Evolutionary conservation across 2,329 filamentous ascomycete species (phyloP).

Genomic region (Zasmidium citrigriseum): DNA sequence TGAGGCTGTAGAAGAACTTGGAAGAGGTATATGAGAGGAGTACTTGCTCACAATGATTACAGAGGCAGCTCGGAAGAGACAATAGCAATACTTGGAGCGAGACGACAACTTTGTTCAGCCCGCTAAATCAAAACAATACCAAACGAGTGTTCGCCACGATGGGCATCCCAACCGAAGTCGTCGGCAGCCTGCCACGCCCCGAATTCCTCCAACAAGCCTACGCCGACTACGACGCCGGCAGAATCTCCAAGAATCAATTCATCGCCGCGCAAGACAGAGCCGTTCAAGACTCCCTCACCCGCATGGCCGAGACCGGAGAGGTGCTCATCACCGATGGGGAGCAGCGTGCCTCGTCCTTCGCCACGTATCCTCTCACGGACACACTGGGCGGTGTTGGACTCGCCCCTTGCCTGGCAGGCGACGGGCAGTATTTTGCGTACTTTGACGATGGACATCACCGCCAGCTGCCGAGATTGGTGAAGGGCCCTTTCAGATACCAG

Average conservation of each 20-base stretch:
- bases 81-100: too few relatives aligned
- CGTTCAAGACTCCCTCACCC: background rate
- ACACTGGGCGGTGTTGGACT: too few relatives aligned
- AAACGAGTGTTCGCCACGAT: background rate
- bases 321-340: slow-evolving; percentile 5
- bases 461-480: background rate
- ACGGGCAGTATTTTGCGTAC: slow-evolving; percentile 1
- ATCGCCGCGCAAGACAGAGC: slow-evolving; percentile 5
- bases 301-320: slow-evolving; percentile 1
- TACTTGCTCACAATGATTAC: too few relatives aligned
- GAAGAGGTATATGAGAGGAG: too few relatives aligned
- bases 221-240: slow-evolving; percentile 1
- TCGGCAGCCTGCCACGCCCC: slow-evolving; percentile 6
- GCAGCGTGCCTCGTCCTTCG: background rate
- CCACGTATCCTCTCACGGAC: too few relatives aligned
- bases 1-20: too few relatives aligned
- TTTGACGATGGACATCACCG: slow-evolving; percentile 4
- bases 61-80: too few relatives aligned
- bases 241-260: background rate
- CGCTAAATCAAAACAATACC: background rate
- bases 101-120: too few relatives aligned
- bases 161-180: slow-evolving; percentile 5
- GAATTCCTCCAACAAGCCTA: slow-evolving; percentile 7
- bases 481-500: slow-evolving; percentile 5
- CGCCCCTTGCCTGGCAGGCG: background rate